phyloP scores from a whole-genome alignment of 1,284 basidiomycete genomes.

The Schizopora paradoxa region DNA sequence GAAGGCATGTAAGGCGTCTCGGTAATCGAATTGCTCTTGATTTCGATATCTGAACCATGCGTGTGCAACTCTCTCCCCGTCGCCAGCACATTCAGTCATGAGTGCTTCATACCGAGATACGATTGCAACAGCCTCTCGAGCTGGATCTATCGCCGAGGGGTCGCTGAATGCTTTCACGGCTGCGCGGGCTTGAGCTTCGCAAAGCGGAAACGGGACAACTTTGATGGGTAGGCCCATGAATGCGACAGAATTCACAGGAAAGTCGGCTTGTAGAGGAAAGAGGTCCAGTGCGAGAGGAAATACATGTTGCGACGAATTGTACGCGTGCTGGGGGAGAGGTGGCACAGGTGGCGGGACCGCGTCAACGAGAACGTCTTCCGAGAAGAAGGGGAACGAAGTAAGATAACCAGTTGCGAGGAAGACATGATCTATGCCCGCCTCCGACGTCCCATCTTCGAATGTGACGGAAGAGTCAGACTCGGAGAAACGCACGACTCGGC shows the following conservation, averaged over 20 bases:
- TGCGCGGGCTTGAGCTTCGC: constrained; percentile 63
- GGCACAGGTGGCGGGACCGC: constrained; percentile 37
- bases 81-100: constrained; percentile 26
- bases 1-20: constrained; percentile 51
- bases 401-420: constrained; percentile 75
- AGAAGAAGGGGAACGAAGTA: constrained; percentile 56
- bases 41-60: constrained; percentile 49
- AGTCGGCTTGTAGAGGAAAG: constrained; percentile 43
- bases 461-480: constrained; percentile 35
- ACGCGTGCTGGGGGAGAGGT: constrained; percentile 42
- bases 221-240: constrained; percentile 57
- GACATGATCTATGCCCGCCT: constrained; percentile 51
- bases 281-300: constrained; percentile 56
- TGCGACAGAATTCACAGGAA: constrained; percentile 48
- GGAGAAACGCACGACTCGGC: constrained; percentile 39
- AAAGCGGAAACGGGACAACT: constrained; percentile 58
- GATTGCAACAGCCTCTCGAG: constrained; percentile 42
- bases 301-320: constrained; percentile 58
- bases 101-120: constrained; percentile 44
- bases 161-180: constrained; percentile 47
- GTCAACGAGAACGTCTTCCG: constrained; percentile 29
- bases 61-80: constrained; percentile 38
- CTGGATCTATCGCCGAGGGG: constrained; percentile 43
- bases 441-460: constrained; percentile 55
- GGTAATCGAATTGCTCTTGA: constrained; percentile 62